phyloP scores from a whole-genome alignment of 2,329 filamentous ascomycete species.

The Ophiosphaerella korrae region DNA sequence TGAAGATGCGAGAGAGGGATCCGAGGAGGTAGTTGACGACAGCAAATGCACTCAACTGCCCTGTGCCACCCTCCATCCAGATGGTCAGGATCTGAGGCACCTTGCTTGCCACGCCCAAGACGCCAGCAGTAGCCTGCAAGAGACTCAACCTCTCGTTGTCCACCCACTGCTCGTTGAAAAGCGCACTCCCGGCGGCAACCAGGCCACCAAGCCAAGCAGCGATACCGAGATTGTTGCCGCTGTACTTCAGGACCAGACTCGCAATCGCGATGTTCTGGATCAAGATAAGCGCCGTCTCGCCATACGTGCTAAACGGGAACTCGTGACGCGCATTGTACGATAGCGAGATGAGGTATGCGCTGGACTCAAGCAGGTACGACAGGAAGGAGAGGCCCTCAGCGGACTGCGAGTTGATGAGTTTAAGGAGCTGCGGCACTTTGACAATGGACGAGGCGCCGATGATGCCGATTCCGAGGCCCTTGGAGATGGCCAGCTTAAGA shows the following conservation, averaged over 20 bases:
- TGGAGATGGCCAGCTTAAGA: constrained; percentile 87
- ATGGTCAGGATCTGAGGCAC: constrained; percentile 90
- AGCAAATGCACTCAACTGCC: constrained; percentile 94
- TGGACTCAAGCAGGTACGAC: constrained; percentile 90
- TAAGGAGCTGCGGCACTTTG: constrained; percentile 96
- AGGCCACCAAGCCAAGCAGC: constrained; percentile 80
- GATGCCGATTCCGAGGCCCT: constrained; percentile 91
- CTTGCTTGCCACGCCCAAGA: constrained; percentile 86
- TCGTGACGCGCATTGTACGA: constrained; percentile 90
- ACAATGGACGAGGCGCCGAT: constrained; percentile 88
- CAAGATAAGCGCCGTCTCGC: constrained; percentile 90
- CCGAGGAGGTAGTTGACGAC: constrained; percentile 98
- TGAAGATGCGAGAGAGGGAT: constrained; percentile 93
- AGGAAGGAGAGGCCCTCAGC: constrained; percentile 86
- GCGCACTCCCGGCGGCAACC: constrained; percentile 68
- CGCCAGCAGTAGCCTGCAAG: constrained; percentile 82
- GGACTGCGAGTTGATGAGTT: constrained; percentile 81
- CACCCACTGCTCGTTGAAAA: constrained; percentile 71
- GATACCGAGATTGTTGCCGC: constrained; percentile 69
- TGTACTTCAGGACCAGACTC: constrained; percentile 83
- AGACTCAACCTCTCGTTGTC: constrained; percentile 70
- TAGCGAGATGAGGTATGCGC: constrained; percentile 83
- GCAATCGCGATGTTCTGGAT: constrained; percentile 91
- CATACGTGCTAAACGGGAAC: constrained; percentile 96
- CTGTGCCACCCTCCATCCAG: constrained; percentile 82